A percentile compares a stretch with the other conserved stretches of the same genome.
Conservation (phyloP, 2,329 filamentous ascomycete species). For the Penicillium sclerotiorum region DNA sequence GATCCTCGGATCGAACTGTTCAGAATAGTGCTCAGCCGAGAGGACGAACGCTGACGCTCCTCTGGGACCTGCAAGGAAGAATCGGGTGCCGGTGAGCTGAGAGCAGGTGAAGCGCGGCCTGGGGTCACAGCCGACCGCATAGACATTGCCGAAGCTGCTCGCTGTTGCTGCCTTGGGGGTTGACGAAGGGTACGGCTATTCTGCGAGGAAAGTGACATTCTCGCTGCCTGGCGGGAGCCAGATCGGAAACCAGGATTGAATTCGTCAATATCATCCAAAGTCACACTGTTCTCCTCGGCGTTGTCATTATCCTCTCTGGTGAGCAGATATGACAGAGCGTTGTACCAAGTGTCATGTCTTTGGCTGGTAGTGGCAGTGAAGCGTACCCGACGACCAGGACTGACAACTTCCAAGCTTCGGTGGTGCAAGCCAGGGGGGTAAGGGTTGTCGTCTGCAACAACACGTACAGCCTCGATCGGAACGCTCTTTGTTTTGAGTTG, state of each 20-base stretch:
- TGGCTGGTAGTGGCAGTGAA: slow-evolving; percentile 94
- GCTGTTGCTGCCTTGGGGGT: slow-evolving; percentile 57
- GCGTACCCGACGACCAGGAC: slow-evolving; percentile 84
- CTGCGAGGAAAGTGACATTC: slow-evolving; percentile 74
- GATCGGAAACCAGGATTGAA: slow-evolving; percentile 73
- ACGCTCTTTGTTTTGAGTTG: slow-evolving; percentile 87
- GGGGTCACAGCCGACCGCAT: slow-evolving; percentile 40
- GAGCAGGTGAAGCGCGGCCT: slow-evolving; percentile 38
- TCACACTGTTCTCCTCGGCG: slow-evolving; percentile 64
- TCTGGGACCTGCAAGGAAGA: slow-evolving; percentile 38
- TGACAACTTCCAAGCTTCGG: slow-evolving; percentile 88
- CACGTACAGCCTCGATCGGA: slow-evolving; percentile 86
- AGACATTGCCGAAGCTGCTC: slow-evolving; percentile 42
- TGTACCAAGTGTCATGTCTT: slow-evolving; percentile 98
- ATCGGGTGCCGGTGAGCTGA: slow-evolving; percentile 35
- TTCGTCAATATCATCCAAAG: slow-evolving; percentile 66
- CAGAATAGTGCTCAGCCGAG: slow-evolving; percentile 52
- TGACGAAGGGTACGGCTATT: slow-evolving; percentile 72
- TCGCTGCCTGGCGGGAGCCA: slow-evolving; percentile 58
- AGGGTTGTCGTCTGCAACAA: slow-evolving; percentile 92
- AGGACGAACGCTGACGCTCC: slow-evolving; percentile 48
- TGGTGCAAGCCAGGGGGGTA: slow-evolving; percentile 92
- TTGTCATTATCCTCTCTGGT: slow-evolving; percentile 67
- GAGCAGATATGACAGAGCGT: slow-evolving; percentile 89
- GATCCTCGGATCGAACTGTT: slow-evolving; percentile 53